Base-by-base conservation (phyloP, 2,329 filamentous ascomycete species). In the Aspergillus clavatus region DNA sequence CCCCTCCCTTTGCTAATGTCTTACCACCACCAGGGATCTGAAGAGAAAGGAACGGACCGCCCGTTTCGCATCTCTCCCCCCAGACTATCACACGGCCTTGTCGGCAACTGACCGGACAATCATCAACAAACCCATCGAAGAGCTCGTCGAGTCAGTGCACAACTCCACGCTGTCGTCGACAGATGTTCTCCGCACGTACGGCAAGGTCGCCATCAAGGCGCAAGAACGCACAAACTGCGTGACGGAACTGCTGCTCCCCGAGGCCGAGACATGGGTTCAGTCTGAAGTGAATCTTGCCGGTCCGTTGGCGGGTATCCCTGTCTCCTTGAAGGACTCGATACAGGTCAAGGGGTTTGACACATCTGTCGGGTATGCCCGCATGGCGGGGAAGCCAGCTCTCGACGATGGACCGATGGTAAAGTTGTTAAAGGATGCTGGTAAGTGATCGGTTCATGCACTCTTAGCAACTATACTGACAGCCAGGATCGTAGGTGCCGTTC, bases 171-270 rank as follows among this genome's bases (percentile, higher is more conserved):
- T 82, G 39, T 76, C 78, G 10, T 83, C 90, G 0, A 64, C 84
- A 19, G 82, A 89, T 50, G 79, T 96, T 38, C 80, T 96, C n/a
- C 81, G 76, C 48, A 82, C 89, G 8, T 97, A 96, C 64, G 86
- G 86, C 59, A 95, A 94, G 67, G 83, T 91, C 16, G 86, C 90
- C 0, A 65, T 95, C 42, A 84, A 83, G 60, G 90, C 89, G 1
- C 91, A 96, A 27, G 78, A 84, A 51, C 85, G 85, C 69, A 95
- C 89, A 2, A 96, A 96, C 66, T 94, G 88, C 61, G 70, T 94
- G 10, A 96, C 91, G 0, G 90, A 96, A 69, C 74, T 96, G 45
- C 80, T 96, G 72, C 78, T 96, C 28, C 75, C 80, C 0, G 83
- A 84, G 44, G 88, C 89, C 0, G 87, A 95, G 67, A 68, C 73